A percentile compares a stretch with the other conserved stretches of the same genome.
Evolutionary conservation across 352 stramenopile genomes (phyloP).

Genomic region (Phytophthora pinifolia): DNA sequence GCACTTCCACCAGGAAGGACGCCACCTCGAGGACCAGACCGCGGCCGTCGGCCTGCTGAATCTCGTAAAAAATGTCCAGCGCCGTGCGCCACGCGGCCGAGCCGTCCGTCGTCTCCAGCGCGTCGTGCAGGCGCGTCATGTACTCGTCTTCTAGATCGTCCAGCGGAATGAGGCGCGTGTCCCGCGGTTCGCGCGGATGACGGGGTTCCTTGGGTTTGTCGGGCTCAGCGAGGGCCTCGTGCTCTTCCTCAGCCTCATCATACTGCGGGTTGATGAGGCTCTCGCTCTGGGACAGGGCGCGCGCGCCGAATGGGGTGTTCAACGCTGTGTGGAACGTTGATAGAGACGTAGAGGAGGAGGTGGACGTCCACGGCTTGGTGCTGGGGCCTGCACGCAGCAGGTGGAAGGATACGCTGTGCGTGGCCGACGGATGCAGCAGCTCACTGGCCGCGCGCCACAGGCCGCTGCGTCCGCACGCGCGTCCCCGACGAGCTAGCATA

Average conservation of each 20-base stretch:
- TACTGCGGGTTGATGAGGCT: slow-evolving; percentile 10
- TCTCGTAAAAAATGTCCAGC: slow-evolving; percentile 55
- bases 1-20: slow-evolving; percentile 63
- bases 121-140: slow-evolving; percentile 23
- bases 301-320: slow-evolving; percentile 5
- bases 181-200: neutral
- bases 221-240: neutral
- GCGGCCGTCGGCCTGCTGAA: slow-evolving; percentile 33
- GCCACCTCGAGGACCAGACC: slow-evolving; percentile 48
- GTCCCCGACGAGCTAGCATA: slow-evolving; percentile 30
- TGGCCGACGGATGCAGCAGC: slow-evolving; percentile 4
- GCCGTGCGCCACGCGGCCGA: slow-evolving; percentile 39
- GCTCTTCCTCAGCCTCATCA: slow-evolving; percentile 12
- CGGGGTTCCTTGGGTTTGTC: slow-evolving; percentile 6
- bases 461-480: slow-evolving; percentile 7
- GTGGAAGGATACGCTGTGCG: neutral
- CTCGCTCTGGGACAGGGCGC: slow-evolving; percentile 25
- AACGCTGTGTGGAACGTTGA: neutral
- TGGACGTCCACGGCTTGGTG: no score
- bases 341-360: no score
- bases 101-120: slow-evolving; percentile 36
- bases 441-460: slow-evolving; percentile 20
- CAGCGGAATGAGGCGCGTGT: slow-evolving; percentile 20
- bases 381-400: neutral
- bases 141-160: slow-evolving; percentile 31